Conservation (phyloP, 805 yeast genomes). For the Ogataea salicorniae region DNA sequence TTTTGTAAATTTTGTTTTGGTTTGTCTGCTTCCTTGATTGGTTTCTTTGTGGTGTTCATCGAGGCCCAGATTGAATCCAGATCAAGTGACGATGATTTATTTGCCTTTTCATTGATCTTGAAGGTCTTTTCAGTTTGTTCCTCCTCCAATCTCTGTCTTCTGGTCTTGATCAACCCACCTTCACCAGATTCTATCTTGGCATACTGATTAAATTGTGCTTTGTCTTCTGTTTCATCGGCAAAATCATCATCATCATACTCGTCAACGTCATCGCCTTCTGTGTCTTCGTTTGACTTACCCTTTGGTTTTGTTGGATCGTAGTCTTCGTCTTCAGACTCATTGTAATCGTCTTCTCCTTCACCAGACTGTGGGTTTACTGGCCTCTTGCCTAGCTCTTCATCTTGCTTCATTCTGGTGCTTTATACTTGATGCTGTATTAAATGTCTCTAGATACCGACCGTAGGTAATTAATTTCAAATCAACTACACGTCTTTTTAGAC, state of each 20-base stretch:
- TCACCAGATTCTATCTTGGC: constrained; percentile 47
- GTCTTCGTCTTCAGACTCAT: constrained; percentile 56
- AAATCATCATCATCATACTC: constrained; percentile 33
- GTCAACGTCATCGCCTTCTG: constrained; percentile 26
- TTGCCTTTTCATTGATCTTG: constrained; percentile 9
- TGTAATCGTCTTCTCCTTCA: constrained; percentile 36
- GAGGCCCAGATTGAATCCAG: constrained; percentile 52
- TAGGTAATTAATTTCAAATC: no score
- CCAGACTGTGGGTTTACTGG: neutral
- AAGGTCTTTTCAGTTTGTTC: constrained; percentile 20
- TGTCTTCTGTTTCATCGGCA: constrained; percentile 28
- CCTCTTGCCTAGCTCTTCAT: neutral
- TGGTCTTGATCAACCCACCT: constrained; percentile 67
- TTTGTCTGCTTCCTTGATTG: neutral
- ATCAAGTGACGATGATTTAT: constrained; percentile 31
- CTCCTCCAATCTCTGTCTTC: constrained; percentile 55
- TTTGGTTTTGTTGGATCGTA: constrained; percentile 35
- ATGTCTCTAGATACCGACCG: no score
- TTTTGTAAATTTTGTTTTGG: neutral
- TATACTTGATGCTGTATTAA: no score
- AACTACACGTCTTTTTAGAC: no score
- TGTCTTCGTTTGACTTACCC: constrained; percentile 9
- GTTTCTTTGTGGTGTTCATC: constrained; percentile 33
- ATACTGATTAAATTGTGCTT: constrained; percentile 33
- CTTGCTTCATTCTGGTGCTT: neutral